Percentiles rank a stretch among this genome's conserved stretches.
These are phyloP conservation scores for Berberis vulgaris DNA, from an alignment of 164 flowering plant species.

Conservation along the genomic window DNA sequence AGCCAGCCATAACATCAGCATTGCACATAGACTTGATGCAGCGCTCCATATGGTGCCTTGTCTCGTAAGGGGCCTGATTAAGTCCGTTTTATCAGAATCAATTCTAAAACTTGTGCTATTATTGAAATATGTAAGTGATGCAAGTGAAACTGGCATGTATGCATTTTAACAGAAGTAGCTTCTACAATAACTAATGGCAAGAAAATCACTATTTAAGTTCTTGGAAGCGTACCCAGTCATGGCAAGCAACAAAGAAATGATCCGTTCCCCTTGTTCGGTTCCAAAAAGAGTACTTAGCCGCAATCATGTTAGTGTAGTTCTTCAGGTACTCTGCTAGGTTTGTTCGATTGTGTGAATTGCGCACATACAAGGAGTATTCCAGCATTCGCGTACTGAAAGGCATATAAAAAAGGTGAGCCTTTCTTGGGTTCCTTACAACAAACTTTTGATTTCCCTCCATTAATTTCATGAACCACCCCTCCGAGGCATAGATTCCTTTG, in stretches of 20 bases:
- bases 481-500: constrained; percentile 67
- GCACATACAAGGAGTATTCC: constrained; percentile 42
- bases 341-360: constrained; percentile 41
- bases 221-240: constrained; percentile 14
- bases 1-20: constrained; percentile 6
- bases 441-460: constrained; percentile 40
- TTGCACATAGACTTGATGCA: constrained; percentile 10
- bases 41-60: constrained; percentile 15
- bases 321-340: constrained; percentile 37
- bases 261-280: constrained; percentile 42
- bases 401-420: constrained; percentile 67
- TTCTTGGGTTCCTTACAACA: constrained; percentile 36
- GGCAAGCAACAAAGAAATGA: constrained; percentile 17
- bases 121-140: neutral
- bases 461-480: constrained; percentile 80
- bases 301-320: constrained; percentile 38
- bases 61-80: constrained; percentile 14
- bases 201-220: neutral
- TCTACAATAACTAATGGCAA: neutral
- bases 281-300: constrained; percentile 48
- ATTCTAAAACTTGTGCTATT: neutral
- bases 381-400: constrained; percentile 64
- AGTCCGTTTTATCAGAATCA: neutral
- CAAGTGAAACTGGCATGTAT: neutral
- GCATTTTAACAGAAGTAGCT: neutral